Base-by-base conservation (phyloP, 352 stramenopile species). In the Plasmopara viticola region DNA sequence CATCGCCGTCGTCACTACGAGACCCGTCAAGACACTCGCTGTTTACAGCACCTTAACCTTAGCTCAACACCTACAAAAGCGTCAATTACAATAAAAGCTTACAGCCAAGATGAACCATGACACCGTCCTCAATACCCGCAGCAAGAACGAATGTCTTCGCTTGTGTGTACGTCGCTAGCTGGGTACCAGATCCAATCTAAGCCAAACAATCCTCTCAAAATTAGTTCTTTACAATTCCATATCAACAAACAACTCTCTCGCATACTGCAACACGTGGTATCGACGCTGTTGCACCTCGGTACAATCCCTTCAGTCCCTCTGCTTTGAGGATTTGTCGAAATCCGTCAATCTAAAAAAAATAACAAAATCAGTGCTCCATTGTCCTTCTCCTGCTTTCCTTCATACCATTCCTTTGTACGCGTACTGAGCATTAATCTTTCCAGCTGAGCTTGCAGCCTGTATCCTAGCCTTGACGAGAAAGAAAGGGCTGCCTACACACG, bases 401-500 rank as follows among this genome's bases (percentile, higher is more conserved):
- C 51, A 15, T 70, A 94, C 84, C 82, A 91, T 91, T 64, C 78
- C 73, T 4, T 62, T 78, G 63, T 94, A 94, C 6, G 84, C 65
- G 49, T 94, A 94, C 50, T 92, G 82, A 6, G 81, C 65, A 61
- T 94, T 92, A 43, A 91, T 84, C 12, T 74, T 86, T 14, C 72
- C 76, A 0, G 66, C 62, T 2, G 78, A 86, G 54, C 81, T 91
- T 17, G 81, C 78, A 0, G 84, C 84, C 56, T 94, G 84, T 51
- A 94, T 89, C 10, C 84, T 65, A 28, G 84, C 79, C 54, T 94
- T 94, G 6, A 94, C 73, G 20, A 94, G 69, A 60, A 87, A 92
- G 62, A 94, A 91, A 15, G 84, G 84, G 56, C 79, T 91, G 25
- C 84, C 84, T 50, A 90, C 68, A 42, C 75, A 74, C 13, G 82